These are phyloP conservation scores for Emericellopsis cladophorae DNA, from an alignment of 2,329 filamentous ascomycete species.

Conservation along the genomic window DNA sequence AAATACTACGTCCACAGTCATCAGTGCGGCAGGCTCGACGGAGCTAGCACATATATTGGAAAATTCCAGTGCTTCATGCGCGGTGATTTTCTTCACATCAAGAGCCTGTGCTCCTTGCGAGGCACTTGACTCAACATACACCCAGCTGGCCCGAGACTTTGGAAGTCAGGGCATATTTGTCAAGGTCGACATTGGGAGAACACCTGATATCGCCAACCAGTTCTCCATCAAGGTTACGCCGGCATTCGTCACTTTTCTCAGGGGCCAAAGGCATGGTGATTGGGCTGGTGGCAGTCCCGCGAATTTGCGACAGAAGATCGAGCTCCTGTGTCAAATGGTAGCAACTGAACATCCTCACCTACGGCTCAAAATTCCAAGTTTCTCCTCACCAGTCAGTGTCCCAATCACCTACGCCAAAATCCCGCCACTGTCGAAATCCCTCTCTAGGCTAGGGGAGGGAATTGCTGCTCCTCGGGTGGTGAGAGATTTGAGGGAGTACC, in stretches of 20 bases:
- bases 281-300: constrained; percentile 69
- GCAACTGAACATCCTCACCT: constrained; percentile 59
- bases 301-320: constrained; percentile 57
- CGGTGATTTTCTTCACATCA: constrained; percentile 86
- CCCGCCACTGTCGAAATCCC: constrained; percentile 71
- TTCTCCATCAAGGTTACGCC: constrained; percentile 69
- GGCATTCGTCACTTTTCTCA: constrained; percentile 77
- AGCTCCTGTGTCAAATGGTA: constrained; percentile 62
- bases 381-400: constrained; percentile 49
- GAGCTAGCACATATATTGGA: constrained; percentile 23
- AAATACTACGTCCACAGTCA: constrained; percentile 28
- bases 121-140: constrained; percentile 67
- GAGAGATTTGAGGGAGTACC: constrained; percentile 54
- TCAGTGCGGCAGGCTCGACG: constrained; percentile 37
- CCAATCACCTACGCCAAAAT: constrained; percentile 65
- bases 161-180: constrained; percentile 58
- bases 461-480: constrained; percentile 47
- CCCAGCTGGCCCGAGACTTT: constrained; percentile 64
- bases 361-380: constrained; percentile 54
- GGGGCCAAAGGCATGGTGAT: constrained; percentile 60
- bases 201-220: constrained; percentile 47
- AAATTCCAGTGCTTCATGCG: constrained; percentile 55
- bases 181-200: constrained; percentile 61
- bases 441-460: constrained; percentile 59
- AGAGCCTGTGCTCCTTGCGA: constrained; percentile 79